Conservation (phyloP, 345 rosid genomes). For the Trapa bicornis region DNA sequence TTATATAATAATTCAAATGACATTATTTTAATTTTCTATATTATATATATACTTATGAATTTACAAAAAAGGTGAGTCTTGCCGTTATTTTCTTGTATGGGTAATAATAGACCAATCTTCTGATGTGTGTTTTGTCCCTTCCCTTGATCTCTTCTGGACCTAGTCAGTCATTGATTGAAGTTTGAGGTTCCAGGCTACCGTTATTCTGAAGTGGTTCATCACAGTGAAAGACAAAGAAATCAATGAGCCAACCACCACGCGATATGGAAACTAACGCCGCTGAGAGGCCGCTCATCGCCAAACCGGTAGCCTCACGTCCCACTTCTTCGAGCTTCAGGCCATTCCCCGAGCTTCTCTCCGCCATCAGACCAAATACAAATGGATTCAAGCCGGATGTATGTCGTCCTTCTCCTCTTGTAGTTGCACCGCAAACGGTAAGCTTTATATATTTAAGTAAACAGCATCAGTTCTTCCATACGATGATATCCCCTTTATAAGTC, state of each 20-base stretch:
- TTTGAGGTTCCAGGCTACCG: not conserved
- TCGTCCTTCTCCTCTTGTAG: conserved; percentile 18
- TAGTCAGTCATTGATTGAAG: not conserved
- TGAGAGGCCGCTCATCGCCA: conserved; percentile 50
- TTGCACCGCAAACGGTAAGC: conserved; percentile 36
- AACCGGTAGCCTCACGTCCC: conserved; percentile 91
- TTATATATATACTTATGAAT: no score
- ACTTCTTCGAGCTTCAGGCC: conserved; percentile 43
- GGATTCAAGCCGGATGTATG: conserved; percentile 31
- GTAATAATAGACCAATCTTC: no score
- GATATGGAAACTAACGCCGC: conserved; percentile 63
- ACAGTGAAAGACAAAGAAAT: not conserved
- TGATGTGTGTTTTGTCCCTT: no score
- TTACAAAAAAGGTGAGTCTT: no score
- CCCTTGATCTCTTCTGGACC: no score
- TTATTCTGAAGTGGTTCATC: not conserved
- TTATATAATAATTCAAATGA: no score
- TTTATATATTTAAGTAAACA: no score
- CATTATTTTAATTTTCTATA: no score
- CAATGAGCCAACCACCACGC: not conserved
- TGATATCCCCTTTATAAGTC: no score
- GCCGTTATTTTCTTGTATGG: no score
- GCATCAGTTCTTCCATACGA: not conserved
- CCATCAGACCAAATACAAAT: conserved; percentile 38
- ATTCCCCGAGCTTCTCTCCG: conserved; percentile 9